Base-by-base conservation (phyloP, 495 filamentous ascomycete species). In the Aspergillus nidulans region DNA sequence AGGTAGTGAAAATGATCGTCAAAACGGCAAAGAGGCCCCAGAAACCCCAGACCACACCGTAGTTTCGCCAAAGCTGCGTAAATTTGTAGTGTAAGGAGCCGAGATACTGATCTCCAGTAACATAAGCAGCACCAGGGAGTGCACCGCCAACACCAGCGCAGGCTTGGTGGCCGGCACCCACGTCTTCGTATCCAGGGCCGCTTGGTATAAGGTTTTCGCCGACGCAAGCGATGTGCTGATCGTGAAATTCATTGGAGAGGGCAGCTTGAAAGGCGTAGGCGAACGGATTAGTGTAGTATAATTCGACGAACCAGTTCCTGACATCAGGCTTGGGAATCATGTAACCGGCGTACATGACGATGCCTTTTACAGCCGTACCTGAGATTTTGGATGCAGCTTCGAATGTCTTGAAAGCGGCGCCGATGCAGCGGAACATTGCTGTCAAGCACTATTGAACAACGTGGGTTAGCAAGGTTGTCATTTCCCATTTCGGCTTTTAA, bases 271-370 rank as follows among this genome's bases (percentile, higher is more conserved):
- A 91, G 0, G 81, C 80, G 56, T 91, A 95, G 0, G 81, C 69
- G 6, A 92, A 62, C 0, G 90, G 90, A 56, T 92, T 85, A 50
- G 92, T 77, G 68, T 80, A 87, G 51, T 77, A 79, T 2, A 92
- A 71, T 89, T 88, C 92, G 4, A 75, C 76, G 54, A 92, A 85
- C 90, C 90, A 95, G 0, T 83, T 79, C 53, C 84, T 79, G 83
- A 94, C 87, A 42, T 82, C 64, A 0, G 72, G 73, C 7, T 82
- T 84, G 2, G 85, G 79, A 44, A 95, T 87, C 49, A 88, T 76
- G 64, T 74, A 74, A 18, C 71, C 78, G 28, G 56, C 64, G 40
- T 74, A 96, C 45, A 94, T 83, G 55, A 92, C 74, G 19, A 70
- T 45, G 13, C 60, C 64, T 8, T 62, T 59, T 41, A 74, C 69